Evolutionary conservation across 2,329 filamentous ascomycete genomes (phyloP), one percentile per base, ranked within the genome.

Genomic region (Cladosporium sp.): DNA sequence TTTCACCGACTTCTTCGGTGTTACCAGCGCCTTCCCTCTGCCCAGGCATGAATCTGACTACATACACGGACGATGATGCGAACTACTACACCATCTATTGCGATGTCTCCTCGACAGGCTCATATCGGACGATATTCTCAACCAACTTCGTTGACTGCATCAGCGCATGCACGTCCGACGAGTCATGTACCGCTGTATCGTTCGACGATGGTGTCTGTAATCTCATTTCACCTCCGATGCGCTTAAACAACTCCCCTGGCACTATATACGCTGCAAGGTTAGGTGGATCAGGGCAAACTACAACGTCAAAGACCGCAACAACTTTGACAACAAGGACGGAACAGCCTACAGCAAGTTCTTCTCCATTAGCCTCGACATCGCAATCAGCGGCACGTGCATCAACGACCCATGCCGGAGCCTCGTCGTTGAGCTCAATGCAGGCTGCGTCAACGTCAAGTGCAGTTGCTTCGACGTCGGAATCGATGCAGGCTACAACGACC

Each of bases 91-190:
- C 20, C 3, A 55, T 55, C 19, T 55, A 55, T 25, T 55, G 52
- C n/a, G 52, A 55, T 15, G 32, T 55, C 17, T 44, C 28, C 20
- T 47, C 39, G 7, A 40, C 39, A 22, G 32, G 39, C 12, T 35
- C 52, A 1, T 55, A 35, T 10, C 52, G 52, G 25, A 55, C 13
- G 2, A 9, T 36, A 4, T 40, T 40, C 2, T 4, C 36, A n/a
- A 9, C 52, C 13, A 55, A 37, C 37, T 55, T 55, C 6, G 22
- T 47, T 9, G 52, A 40, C 13, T 55, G 52, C 20, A 55, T 55
- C n/a, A 25, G 32, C n/a, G 52, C 52, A 6, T 55, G 52, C 40
- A 40, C 47, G 15, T 12, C 19, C 6, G 52, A 55, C 20, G 22
- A 6, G 15, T 19, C 32, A 5, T 55, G 52, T 8, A 55, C 40